A percentile compares a stretch with the other conserved stretches of the same genome.
Conservation (phyloP, 179 eudicot species). For the Silene noctiflora region DNA sequence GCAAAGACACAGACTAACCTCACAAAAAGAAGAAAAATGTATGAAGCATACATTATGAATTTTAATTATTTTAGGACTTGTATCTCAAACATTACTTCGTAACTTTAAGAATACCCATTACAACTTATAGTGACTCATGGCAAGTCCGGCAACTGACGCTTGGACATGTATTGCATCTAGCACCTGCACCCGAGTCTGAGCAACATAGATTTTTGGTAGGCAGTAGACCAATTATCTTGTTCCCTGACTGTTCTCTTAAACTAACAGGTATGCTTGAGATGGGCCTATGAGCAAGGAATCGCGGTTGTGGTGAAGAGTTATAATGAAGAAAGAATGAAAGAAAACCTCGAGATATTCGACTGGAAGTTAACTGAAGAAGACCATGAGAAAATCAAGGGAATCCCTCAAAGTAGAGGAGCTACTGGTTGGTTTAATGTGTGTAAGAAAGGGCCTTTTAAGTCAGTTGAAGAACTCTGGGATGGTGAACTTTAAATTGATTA, state of each 20-base stretch:
- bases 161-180: too few species aligned
- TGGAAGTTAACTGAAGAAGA: slow-evolving; percentile 51
- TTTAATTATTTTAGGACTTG: too few species aligned
- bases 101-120: too few species aligned
- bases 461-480: slow-evolving; percentile 56
- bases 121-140: too few species aligned
- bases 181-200: slow-evolving; percentile 25
- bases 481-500: slow-evolving; percentile 34
- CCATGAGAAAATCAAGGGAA: slow-evolving; percentile 38
- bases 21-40: too few species aligned
- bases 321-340: slow-evolving; percentile 50
- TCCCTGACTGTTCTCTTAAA: not conserved
- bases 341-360: slow-evolving; percentile 47
- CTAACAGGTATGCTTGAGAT: slow-evolving; percentile 41
- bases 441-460: slow-evolving; percentile 41
- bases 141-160: too few species aligned
- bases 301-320: slow-evolving; percentile 50
- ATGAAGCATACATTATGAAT: too few species aligned
- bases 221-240: too few species aligned
- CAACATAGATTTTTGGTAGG: slow-evolving; percentile 12
- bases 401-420: slow-evolving; percentile 47
- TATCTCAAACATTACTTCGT: too few species aligned
- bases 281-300: slow-evolving; percentile 57
- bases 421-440: slow-evolving; percentile 40
- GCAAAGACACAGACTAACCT: too few species aligned